These are phyloP conservation scores for Rheum nobile DNA, from an alignment of 148 eudicot genomes.

Conservation along the genomic window DNA sequence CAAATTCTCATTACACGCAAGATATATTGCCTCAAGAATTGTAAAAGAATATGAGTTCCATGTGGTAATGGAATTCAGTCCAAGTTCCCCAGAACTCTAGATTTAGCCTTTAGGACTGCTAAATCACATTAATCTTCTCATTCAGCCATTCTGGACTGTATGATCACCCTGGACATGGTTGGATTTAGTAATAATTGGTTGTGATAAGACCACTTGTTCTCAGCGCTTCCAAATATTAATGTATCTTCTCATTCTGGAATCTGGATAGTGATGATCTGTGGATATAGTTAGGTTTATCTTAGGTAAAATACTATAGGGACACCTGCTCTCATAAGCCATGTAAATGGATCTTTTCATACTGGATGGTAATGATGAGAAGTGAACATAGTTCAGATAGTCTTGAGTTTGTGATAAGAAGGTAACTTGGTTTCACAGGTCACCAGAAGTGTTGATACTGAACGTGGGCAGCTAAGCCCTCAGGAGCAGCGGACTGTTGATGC, in stretches of 20 bases:
- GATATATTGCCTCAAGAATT: neutral
- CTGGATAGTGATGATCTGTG: neutral
- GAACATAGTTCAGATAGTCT: neutral
- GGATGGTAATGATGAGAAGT: neutral
- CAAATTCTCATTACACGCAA: neutral
- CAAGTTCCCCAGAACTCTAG: neutral
- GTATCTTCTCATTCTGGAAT: neutral
- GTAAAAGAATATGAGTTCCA: neutral
- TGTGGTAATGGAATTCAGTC: neutral
- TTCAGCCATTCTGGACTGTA: neutral
- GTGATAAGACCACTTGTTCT: neutral
- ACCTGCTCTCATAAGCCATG: neutral
- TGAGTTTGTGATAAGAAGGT: neutral
- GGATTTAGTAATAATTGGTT: too few species aligned
- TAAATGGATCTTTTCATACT: neutral
- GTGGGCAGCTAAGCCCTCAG: slow-evolving; percentile 76
- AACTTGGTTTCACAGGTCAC: slow-evolving; percentile 50
- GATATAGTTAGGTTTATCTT: neutral
- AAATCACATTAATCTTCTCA: neutral
- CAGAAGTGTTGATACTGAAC: slow-evolving; percentile 80
- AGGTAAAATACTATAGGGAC: neutral
- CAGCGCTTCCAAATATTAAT: neutral
- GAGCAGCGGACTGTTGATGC: slow-evolving; percentile 82
- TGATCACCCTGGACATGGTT: neutral
- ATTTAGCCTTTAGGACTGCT: too few species aligned